Evolutionary conservation across 2,329 filamentous ascomycete genomes (phyloP).

Genomic region (Fusarium armeniacum): DNA sequence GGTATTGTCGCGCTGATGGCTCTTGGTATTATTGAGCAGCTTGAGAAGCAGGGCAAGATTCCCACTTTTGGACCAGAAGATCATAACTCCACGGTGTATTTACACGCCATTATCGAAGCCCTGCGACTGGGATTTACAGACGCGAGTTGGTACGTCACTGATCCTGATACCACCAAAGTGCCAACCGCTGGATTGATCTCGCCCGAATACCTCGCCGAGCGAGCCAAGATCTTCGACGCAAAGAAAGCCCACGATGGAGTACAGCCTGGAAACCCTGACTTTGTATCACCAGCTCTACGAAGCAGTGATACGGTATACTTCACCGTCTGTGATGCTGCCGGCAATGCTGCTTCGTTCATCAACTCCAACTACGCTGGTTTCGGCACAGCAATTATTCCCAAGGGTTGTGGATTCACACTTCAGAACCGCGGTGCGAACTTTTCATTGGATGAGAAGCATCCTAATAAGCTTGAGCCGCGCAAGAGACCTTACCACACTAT

Average conservation of each 20-base stretch:
- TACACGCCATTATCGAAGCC: constrained; percentile 90
- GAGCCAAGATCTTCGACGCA: constrained; percentile 71
- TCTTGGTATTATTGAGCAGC: constrained; percentile 88
- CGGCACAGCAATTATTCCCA: constrained; percentile 87
- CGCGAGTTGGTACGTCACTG: constrained; percentile 89
- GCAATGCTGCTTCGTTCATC: constrained; percentile 96
- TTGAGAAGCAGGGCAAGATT: constrained; percentile 82
- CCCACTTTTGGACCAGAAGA: constrained; percentile 76
- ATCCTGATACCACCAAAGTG: constrained; percentile 79
- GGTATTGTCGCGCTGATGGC: constrained; percentile 96
- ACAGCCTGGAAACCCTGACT: constrained; percentile 73
- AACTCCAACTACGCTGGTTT: constrained; percentile 95
- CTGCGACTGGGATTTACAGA: constrained; percentile 93
- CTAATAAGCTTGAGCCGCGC: constrained; percentile 82
- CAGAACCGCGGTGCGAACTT: constrained; percentile 96
- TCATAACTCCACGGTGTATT: constrained; percentile 84
- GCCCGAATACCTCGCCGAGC: constrained; percentile 79
- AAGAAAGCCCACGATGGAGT: constrained; percentile 71
- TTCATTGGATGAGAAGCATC: constrained; percentile 76
- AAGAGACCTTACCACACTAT: constrained; percentile 98
- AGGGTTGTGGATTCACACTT: constrained; percentile 89
- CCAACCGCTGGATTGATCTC: constrained; percentile 79
- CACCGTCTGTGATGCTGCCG: constrained; percentile 81
- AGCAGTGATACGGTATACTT: constrained; percentile 97
- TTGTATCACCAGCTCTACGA: constrained; percentile 77